These are phyloP conservation scores for Ceratocystis papillata DNA, from an alignment of 2,329 filamentous ascomycete genomes.

Conservation along the genomic window DNA sequence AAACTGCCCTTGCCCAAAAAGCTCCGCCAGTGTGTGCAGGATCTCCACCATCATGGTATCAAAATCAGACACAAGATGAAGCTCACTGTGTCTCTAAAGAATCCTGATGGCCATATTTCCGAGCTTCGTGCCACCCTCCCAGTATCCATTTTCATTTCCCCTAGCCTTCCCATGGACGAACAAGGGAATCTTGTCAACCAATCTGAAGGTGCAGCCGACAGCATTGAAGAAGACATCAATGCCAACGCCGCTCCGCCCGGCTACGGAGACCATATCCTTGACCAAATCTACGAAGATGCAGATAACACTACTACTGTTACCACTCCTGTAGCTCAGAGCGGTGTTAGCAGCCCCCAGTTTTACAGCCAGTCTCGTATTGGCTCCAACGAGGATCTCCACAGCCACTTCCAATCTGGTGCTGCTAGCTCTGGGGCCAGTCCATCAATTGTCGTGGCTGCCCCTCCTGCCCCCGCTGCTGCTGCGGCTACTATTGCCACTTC, in stretches of 20 bases:
- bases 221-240: slow-evolving; percentile 36
- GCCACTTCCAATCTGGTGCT: slow-evolving; percentile 35
- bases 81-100: slow-evolving; percentile 80
- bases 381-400: slow-evolving; percentile 67
- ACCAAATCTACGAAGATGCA: slow-evolving; percentile 81
- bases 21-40: slow-evolving; percentile 74
- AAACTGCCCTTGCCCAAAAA: slow-evolving; percentile 65
- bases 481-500: slow-evolving; percentile 7
- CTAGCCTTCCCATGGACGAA: slow-evolving; percentile 79
- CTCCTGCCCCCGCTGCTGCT: slow-evolving; percentile 3
- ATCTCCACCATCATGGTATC: slow-evolving; percentile 78
- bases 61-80: slow-evolving; percentile 89
- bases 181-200: slow-evolving; percentile 66
- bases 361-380: slow-evolving; percentile 59
- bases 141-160: slow-evolving; percentile 89
- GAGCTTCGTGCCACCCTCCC: slow-evolving; percentile 88
- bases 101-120: slow-evolving; percentile 82
- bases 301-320: slow-evolving; percentile 64
- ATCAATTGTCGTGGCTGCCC: slow-evolving; percentile 19
- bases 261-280: slow-evolving; percentile 81
- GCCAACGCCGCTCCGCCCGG: slow-evolving; percentile 72
- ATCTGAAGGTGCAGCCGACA: slow-evolving; percentile 32
- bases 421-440: slow-evolving; percentile 31
- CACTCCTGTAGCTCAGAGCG: slow-evolving; percentile 59
- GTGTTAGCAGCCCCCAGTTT: slow-evolving; percentile 66